Base-by-base conservation (phyloP, 2,329 filamentous ascomycete genomes). In the Sporothrix phasma region DNA sequence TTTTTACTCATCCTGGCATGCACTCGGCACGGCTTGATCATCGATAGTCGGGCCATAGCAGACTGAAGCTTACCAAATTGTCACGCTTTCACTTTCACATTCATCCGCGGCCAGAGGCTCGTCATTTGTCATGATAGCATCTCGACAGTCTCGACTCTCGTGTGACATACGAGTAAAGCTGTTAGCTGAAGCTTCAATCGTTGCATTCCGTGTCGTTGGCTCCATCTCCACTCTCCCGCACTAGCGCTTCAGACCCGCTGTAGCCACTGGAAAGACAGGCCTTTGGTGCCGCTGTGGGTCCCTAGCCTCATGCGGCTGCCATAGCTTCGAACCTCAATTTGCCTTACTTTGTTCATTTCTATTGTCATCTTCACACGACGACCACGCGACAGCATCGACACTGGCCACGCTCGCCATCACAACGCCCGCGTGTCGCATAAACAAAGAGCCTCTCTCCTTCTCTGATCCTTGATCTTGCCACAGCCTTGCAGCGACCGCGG, bases 381-480 rank as follows among this genome's bases (percentile, higher is more conserved):
- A 39, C 51, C 51, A 56, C 51, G 51, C 51, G 51, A 56, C 51
- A 56, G 17, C 51, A 56, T 39, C 51, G n/a, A 56, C 51, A 5
- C 31, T 13, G 51, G 51, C 31, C 34, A 31, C 31, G 10, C 51
- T 11, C 31, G 51, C 51, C 31, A 56, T 56, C 51, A 22, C 31
- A 39, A 39, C 51, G 51, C 51, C 11, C 19, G 19, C 31, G 51
- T 31, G 31, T 56, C 31, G 19, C 31, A 24, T n/a, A 39, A 22
- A 11, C 31, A 0, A 11, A 15, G 31, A 15, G 31, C 24, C 29
- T 56, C 51, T 56, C 31, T 24, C 19, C 51, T 22, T 6, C 51
- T n/a, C n/a, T n/a, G 51, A 29, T 56, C 13, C 4, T 15, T 11
- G 10, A 17, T 39, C 19, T 6, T 7, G 13, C 19, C 1, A 5